A percentile compares a stretch with the other conserved stretches of the same genome.
phyloP scores from a whole-genome alignment of 768 basidiomycete genomes.

The Candolleomyces eurysporus region DNA sequence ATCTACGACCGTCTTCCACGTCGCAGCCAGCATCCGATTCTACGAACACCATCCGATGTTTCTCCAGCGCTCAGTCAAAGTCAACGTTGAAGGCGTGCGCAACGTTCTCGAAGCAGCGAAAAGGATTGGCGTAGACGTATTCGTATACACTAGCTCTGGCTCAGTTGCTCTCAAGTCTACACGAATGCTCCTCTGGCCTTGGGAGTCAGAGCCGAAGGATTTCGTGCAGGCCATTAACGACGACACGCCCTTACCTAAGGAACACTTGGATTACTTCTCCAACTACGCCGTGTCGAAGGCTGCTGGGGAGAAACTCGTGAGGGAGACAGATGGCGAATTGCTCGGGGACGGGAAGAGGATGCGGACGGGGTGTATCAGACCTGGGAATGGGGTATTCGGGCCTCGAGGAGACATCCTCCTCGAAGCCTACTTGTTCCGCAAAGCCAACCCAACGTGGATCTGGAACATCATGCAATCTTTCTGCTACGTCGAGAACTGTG shows the following conservation, averaged over 20 bases:
- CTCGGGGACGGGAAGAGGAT: conserved; percentile 31
- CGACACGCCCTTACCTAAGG: conserved; percentile 50
- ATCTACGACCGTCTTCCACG: conserved; percentile 67
- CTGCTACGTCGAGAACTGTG: conserved; percentile 75
- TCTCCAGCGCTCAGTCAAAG: conserved; percentile 50
- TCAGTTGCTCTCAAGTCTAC: conserved; percentile 57
- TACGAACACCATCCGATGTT: conserved; percentile 60
- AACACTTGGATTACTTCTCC: conserved; percentile 67
- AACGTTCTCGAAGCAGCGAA: conserved; percentile 64
- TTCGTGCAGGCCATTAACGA: conserved; percentile 68
- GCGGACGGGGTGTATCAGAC: conserved; percentile 74
- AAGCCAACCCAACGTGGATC: conserved; percentile 64
- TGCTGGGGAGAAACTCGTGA: conserved; percentile 50
- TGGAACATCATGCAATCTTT: conserved; percentile 58
- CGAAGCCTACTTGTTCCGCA: conserved; percentile 59
- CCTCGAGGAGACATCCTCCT: conserved; percentile 71
- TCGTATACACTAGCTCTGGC: conserved; percentile 76
- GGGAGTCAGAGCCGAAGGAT: conserved; percentile 56
- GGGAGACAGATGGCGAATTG: conserved; percentile 30
- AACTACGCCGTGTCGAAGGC: conserved; percentile 74
- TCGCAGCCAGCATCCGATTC: conserved; percentile 76
- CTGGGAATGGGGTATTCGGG: conserved; percentile 75
- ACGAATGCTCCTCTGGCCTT: conserved; percentile 72
- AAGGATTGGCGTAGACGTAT: conserved; percentile 48
- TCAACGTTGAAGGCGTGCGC: conserved; percentile 67